These are phyloP conservation scores for Marasmius oreades DNA, from an alignment of 1,284 basidiomycete species.

Conservation along the genomic window DNA sequence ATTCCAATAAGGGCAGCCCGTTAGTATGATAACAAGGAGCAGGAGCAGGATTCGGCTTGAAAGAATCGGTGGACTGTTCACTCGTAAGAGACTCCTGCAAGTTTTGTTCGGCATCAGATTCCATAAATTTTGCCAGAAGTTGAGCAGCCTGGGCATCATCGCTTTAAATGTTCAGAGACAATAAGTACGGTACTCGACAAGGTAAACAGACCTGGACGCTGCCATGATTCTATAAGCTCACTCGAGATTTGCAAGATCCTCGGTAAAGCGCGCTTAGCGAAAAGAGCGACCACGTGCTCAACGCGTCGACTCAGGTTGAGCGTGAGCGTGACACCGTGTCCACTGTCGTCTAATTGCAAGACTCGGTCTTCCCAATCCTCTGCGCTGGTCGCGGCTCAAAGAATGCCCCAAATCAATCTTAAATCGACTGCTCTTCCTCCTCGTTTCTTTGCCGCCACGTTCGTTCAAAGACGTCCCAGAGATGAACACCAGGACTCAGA, in stretches of 20 bases:
- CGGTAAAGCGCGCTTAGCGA: neutral
- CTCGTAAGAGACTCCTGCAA: neutral
- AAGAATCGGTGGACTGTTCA: slow-evolving; percentile 17
- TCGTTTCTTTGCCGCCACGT: neutral
- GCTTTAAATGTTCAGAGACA: neutral
- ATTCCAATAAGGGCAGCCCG: slow-evolving; percentile 39
- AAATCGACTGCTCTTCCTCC: neutral
- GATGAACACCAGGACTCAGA: neutral
- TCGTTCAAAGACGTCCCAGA: neutral
- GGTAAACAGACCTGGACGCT: neutral
- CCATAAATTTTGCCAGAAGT: slow-evolving; percentile 27
- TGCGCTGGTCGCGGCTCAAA: neutral
- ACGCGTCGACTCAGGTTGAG: neutral
- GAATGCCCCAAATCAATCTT: too few species aligned
- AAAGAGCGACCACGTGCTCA: neutral
- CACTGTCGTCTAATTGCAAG: neutral
- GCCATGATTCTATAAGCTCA: neutral
- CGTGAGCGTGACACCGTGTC: too few species aligned
- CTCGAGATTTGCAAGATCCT: neutral
- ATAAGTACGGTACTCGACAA: neutral
- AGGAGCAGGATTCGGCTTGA: slow-evolving; percentile 24
- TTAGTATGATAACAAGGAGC: slow-evolving; percentile 50
- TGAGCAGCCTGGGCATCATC: slow-evolving; percentile 42
- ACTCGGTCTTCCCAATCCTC: neutral
- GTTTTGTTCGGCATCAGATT: neutral